Conservation (phyloP, 2,329 filamentous ascomycete species). For the Sporothrix pseudoabietina region DNA sequence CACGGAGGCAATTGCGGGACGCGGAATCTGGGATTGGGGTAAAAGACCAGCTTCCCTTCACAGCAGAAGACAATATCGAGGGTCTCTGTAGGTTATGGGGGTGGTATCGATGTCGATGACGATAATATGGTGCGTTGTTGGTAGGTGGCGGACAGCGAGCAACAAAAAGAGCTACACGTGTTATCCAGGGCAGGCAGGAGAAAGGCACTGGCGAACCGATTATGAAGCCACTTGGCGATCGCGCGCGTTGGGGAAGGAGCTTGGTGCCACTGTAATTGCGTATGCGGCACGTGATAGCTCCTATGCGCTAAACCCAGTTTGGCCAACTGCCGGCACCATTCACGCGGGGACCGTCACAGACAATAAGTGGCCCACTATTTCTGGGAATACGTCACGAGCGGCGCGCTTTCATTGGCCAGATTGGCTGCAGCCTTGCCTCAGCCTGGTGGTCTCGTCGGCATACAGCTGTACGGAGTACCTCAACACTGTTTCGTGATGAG, state of each 20-base stretch:
- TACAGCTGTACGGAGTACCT: background rate
- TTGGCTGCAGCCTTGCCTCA: slow-evolving; percentile 4
- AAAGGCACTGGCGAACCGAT: background rate
- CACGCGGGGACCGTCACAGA: background rate
- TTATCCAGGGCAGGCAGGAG: background rate
- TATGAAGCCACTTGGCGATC: slow-evolving; percentile 33
- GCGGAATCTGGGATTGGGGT: background rate
- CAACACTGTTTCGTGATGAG: background rate
- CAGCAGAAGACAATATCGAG: background rate
- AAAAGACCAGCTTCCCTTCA: slow-evolving; percentile 23
- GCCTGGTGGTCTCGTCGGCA: background rate
- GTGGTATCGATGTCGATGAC: background rate
- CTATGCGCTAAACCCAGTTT: background rate
- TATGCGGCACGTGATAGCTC: slow-evolving; percentile 28
- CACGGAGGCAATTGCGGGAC: background rate
- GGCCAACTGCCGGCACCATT: background rate
- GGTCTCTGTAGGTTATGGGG: background rate
- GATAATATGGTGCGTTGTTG: background rate
- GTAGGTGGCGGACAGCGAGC: background rate
- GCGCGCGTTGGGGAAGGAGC: background rate
- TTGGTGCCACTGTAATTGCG: slow-evolving; percentile 22
- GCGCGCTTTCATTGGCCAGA: background rate
- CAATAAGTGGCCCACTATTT: background rate
- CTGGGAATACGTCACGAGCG: background rate
- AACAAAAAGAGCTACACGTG: slow-evolving; percentile 9